Conservation (phyloP, 2,329 filamentous ascomycete genomes). For the Cladosporium halotolerans region DNA sequence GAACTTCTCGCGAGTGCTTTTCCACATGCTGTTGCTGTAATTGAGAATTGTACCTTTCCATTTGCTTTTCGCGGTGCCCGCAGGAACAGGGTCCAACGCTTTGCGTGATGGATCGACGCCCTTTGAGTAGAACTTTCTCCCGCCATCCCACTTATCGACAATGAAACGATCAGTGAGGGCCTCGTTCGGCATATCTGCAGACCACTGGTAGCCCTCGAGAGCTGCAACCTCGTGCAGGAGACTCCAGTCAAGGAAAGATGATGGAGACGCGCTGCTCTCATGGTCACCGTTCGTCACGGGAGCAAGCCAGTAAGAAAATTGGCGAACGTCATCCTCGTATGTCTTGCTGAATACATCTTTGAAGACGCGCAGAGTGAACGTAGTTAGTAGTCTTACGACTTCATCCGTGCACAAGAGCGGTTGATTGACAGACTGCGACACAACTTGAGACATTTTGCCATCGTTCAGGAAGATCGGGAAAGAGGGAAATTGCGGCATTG, state of each 20-base stretch:
- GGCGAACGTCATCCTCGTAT: conserved; percentile 57
- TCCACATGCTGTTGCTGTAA: conserved; percentile 73
- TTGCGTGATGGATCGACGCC: conserved; percentile 47
- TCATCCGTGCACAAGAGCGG: conserved; percentile 44
- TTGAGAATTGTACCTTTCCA: conserved; percentile 62
- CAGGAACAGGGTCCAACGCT: conserved; percentile 60
- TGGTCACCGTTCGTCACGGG: conserved; percentile 39
- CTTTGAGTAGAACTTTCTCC: conserved; percentile 51
- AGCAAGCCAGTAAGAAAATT: conserved; percentile 78
- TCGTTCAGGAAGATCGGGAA: conserved; percentile 69
- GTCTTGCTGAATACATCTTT: conserved; percentile 83
- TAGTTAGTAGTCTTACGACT: conserved; percentile 52
- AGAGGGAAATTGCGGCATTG: conserved; percentile 56
- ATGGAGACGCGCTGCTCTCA: background rate
- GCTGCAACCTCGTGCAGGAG: conserved; percentile 41
- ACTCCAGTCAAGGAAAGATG: conserved; percentile 52
- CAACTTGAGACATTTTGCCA: conserved; percentile 53
- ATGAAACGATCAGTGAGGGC: conserved; percentile 47
- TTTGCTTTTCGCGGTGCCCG: conserved; percentile 43
- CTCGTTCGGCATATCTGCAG: conserved; percentile 32
- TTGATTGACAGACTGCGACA: conserved; percentile 14
- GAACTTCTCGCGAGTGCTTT: conserved; percentile 48
- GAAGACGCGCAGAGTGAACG: conserved; percentile 71
- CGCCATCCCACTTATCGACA: conserved; percentile 52
- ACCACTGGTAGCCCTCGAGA: conserved; percentile 42